Percentiles rank a stretch among this genome's conserved stretches.
phyloP scores from a whole-genome alignment of 257 asterid genomes.

The Penstemon davidsonii region DNA sequence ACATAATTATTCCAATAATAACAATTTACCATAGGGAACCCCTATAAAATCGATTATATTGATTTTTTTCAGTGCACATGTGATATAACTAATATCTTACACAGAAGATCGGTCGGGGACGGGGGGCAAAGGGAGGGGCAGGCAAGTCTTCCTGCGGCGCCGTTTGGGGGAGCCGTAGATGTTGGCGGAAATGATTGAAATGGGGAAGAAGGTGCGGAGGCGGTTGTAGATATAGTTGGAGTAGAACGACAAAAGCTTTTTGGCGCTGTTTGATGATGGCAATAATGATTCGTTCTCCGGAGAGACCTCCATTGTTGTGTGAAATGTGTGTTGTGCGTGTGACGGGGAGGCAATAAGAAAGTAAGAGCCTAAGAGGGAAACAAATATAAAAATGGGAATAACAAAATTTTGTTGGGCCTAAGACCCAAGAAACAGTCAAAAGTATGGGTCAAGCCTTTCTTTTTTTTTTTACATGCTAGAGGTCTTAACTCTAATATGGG shows the following conservation, averaged over 20 bases:
- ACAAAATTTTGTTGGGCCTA: too few relatives aligned
- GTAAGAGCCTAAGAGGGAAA: too few relatives aligned
- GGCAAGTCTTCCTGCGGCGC: conserved; percentile 66
- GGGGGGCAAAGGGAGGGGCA: conserved; percentile 81
- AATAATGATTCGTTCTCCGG: conserved; percentile 40
- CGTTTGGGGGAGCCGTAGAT: conserved; percentile 39
- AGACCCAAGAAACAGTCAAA: too few relatives aligned
- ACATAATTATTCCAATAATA: too few relatives aligned
- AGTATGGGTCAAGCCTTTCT: too few relatives aligned
- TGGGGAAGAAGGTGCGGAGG: conserved; percentile 44
- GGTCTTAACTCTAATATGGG: too few relatives aligned
- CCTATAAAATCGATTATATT: too few relatives aligned
- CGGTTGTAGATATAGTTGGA: conserved; percentile 51
- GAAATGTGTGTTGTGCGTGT: background rate
- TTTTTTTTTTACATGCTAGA: too few relatives aligned
- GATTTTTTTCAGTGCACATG: too few relatives aligned
- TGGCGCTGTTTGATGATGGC: conserved; percentile 24
- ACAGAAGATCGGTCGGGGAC: conserved; percentile 51
- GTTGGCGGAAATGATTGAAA: conserved; percentile 32
- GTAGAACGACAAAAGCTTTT: conserved; percentile 51
- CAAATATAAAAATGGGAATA: too few relatives aligned
- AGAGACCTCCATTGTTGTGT: conserved; percentile 40
- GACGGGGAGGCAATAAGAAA: too few relatives aligned
- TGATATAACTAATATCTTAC: conserved; percentile 29
- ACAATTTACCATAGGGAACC: too few relatives aligned